Evolutionary conservation across 306 rosid species (phyloP), one percentile per base, ranked within the genome.

Genomic region (Abrus pulchellus): DNA sequence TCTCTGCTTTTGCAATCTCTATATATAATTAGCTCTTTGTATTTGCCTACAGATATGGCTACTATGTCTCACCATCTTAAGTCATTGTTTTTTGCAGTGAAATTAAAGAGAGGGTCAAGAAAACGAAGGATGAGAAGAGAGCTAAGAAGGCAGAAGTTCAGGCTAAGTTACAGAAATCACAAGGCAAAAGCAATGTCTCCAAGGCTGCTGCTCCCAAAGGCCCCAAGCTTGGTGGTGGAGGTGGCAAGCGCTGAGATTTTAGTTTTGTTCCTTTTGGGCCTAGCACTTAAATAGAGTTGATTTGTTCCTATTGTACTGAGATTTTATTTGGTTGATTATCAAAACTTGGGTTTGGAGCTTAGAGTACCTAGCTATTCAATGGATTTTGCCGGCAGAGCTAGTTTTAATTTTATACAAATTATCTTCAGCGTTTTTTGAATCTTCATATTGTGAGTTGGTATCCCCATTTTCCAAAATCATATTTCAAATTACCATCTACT

Each of bases 221-320:
- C 59, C 97, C 95, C 38, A 94, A 94, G 57, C 90, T 93, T 75
- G 97, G 98, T 33, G 98, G 98, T 9, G 97, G 97, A 0, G 97
- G 97, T 0, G 97, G 98, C 3, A 91, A 90, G 82, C 98, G 98
- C 66, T 93, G 81, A 93, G 68, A 38, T 29, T 82, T 29, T 34
- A 27, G 43, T 82, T 79, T 45, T 59, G 74, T 76, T 72, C 47
- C 73, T 83, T 49, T 61, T 73, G 33, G 48, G 20, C 20, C 68
- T 74, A 48, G 12, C 74, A 13, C 68, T 72, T 72, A n/a, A 63
- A 66, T 82, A 81, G 63, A 62, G 76, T 10, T 48, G 54, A 45
- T 60, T 78, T 59, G 60, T 20, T 20, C 20, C 20, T 20, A 20
- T 33, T 78, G 61, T 64, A 70, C 77, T 85, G 79, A 85, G 68